Evolutionary conservation across 306 rosid species (phyloP), one percentile per base, ranked within the genome.

Genomic region (Datisca glomerata): DNA sequence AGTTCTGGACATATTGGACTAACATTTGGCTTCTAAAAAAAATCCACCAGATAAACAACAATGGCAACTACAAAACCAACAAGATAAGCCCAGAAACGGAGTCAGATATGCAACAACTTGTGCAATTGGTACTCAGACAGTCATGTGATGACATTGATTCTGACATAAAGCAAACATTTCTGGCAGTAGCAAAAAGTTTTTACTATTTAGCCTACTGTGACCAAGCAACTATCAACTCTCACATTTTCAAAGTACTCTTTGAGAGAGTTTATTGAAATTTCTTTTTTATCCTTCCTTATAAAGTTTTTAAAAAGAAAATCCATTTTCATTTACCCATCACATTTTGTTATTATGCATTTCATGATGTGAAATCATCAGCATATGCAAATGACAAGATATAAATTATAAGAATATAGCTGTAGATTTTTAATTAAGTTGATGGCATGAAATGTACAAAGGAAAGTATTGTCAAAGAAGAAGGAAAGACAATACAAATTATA

Each of bases 181-280:
- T 91, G 17, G 34, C 48, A 1, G 72, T 91, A 32, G 85, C 82
- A 0, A 78, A 75, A 59, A 73, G 80, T 64, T 64, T 70, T 45
- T 80, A 75, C 57, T 91, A 91, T 64, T 47, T 66, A 33, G 79
- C 92, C 11, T 67, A 61, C 47, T 71, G 55, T 55, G 85, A 91
- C 46, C 50, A 72, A 45, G 61, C 62, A 53, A 78, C 91, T 23
- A 65, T 69, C 55, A 71, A 67, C 66, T 51, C 52, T 55, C 99
- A 91, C 63, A 65, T 85, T 24, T 68, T 68, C 27, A 71, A 73
- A 75, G 94, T 84, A 34, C 85, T 91, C 35, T 91, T 80, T 55
- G 76, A 91, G 63, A 66, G 71, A 75, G 81, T 75, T 14, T 38
- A 57, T 23, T 83, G 50, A 72, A 35, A 1, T 37, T 28, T 28